Percentiles rank a stretch among this genome's conserved stretches.
These are phyloP conservation scores for Azolla pinnata DNA, from an alignment of 75 land plant genomes.

Conservation along the genomic window DNA sequence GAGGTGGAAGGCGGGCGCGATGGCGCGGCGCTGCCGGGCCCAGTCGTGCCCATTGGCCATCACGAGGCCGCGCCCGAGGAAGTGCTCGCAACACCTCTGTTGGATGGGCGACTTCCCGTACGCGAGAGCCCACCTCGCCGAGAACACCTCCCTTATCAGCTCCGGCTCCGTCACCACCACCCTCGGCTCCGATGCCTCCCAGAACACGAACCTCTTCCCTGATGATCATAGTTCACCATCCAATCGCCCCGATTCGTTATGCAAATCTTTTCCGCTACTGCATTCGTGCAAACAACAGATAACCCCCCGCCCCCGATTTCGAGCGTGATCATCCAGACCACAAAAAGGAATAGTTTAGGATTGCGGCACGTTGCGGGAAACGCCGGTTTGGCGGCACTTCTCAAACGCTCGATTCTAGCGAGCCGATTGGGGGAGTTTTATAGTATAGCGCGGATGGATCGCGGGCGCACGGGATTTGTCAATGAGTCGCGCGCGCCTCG, in stretches of 20 bases:
- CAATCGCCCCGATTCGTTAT: neutral
- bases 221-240: too few relatives aligned
- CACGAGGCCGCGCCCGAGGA: constrained; percentile 59
- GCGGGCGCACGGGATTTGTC: too few relatives aligned
- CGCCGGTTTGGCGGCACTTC: neutral
- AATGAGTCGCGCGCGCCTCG: too few relatives aligned
- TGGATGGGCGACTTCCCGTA: constrained; percentile 39
- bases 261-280: neutral
- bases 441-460: too few relatives aligned
- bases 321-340: neutral
- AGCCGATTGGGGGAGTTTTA: too few relatives aligned
- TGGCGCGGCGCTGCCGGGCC: constrained; percentile 49
- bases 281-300: neutral
- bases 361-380: neutral
- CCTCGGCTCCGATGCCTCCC: constrained; percentile 56
- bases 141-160: constrained; percentile 38
- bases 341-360: neutral
- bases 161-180: constrained; percentile 57
- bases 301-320: neutral
- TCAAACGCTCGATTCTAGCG: constrained; percentile 1
- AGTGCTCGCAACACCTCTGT: constrained; percentile 22
- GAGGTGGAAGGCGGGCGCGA: constrained; percentile 57
- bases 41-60: constrained; percentile 53
- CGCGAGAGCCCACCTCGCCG: constrained; percentile 30
- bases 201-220: constrained; percentile 60